phyloP scores from a whole-genome alignment of 257 asterid species.

The Primulina huaijiensis region DNA sequence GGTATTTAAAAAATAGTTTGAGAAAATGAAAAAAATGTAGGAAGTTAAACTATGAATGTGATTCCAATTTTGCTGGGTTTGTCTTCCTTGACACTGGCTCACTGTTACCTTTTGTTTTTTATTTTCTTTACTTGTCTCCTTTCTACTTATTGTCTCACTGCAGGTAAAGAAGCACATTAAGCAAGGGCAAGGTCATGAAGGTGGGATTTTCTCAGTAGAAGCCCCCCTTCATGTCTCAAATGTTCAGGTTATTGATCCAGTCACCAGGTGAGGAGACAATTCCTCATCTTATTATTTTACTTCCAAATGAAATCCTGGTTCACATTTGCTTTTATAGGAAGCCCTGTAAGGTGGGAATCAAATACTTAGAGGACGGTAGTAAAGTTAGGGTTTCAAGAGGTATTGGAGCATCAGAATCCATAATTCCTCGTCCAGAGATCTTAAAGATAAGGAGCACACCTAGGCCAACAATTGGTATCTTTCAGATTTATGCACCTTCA shows the following conservation, averaged over 20 bases:
- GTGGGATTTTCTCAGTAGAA: conserved; percentile 92
- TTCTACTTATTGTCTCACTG: conserved; percentile 18
- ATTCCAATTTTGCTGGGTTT: not conserved
- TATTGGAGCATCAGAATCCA: conserved; percentile 77
- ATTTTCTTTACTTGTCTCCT: conserved; percentile 4
- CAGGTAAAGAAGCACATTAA: conserved; percentile 97
- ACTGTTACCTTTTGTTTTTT: not conserved
- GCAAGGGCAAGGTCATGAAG: conserved; percentile 98
- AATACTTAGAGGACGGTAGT: conserved; percentile 76
- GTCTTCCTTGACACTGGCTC: not conserved
- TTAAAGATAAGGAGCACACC: conserved; percentile 78
- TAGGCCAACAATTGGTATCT: conserved; percentile 76
- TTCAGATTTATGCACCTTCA: conserved; percentile 18
- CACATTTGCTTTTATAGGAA: conserved; percentile 46
- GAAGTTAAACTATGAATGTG: not conserved
- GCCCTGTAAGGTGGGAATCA: conserved; percentile 78
- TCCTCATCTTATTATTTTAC: not conserved
- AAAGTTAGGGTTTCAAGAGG: conserved; percentile 91
- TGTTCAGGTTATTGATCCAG: conserved; percentile 89
- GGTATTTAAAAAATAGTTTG: not conserved
- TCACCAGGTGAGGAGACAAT: conserved; percentile 57
- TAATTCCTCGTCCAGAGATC: conserved; percentile 90
- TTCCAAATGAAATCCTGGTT: conserved; percentile 22
- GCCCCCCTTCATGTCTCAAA: conserved; percentile 95
- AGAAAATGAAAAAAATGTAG: not conserved